These are phyloP conservation scores for Ziziphus jujuba DNA, from an alignment of 306 rosid species.

Conservation along the genomic window DNA sequence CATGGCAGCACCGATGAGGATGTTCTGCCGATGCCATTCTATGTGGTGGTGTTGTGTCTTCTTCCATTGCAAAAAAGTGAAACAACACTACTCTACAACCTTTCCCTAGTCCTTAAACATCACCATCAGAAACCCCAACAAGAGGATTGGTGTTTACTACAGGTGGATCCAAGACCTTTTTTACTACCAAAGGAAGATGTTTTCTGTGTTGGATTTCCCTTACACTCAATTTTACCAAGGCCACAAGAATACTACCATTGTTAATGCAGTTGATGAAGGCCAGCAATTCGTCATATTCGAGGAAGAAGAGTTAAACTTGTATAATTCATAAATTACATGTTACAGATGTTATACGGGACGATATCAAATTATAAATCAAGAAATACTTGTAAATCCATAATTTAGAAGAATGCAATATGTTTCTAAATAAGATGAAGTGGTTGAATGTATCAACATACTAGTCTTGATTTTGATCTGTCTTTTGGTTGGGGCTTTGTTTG, in stretches of 20 bases:
- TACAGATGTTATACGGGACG: no score
- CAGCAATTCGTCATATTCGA: not conserved
- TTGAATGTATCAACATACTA: no score
- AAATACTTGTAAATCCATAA: no score
- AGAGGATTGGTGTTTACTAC: conserved; percentile 29
- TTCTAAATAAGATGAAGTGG: no score
- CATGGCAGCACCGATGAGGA: no score
- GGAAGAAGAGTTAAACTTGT: not conserved
- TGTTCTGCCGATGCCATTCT: no score
- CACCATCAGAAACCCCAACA: conserved; percentile 54
- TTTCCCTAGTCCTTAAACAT: conserved; percentile 1
- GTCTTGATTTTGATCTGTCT: no score
- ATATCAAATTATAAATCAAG: no score
- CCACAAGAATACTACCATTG: conserved; percentile 37
- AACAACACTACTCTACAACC: conserved; percentile 16
- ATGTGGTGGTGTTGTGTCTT: no score
- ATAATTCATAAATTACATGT: not conserved
- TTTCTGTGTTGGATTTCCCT: not conserved
- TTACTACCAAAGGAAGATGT: conserved; percentile 3
- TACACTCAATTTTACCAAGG: conserved; percentile 33
- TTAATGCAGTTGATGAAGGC: conserved; percentile 19
- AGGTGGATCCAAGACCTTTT: not conserved
- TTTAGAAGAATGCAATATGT: no score
- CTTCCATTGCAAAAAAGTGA: no score
- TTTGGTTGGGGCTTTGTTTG: no score